Evolutionary conservation across 768 basidiomycete species (phyloP).

Genomic region (Asterophora lycoperdoides): DNA sequence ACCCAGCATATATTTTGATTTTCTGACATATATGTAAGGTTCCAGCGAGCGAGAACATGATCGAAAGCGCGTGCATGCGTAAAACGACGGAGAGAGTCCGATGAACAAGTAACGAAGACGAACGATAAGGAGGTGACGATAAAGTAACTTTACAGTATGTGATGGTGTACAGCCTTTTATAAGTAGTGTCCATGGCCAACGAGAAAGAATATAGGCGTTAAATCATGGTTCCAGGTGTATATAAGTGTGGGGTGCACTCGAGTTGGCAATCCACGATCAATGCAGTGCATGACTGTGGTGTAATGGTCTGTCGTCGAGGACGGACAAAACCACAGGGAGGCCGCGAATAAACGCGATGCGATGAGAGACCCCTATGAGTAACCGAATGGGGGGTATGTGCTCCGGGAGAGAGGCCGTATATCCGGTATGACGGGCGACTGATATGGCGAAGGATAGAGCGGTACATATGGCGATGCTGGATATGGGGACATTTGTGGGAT

Average conservation of each 20-base stretch:
- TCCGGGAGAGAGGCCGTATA: conserved; percentile 8
- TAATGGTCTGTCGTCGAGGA: not conserved
- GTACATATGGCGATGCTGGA: conserved; percentile 14
- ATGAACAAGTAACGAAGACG: too few species aligned
- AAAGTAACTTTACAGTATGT: conserved; percentile 1
- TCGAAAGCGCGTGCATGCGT: not conserved
- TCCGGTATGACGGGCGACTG: conserved; percentile 11
- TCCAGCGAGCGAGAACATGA: not conserved
- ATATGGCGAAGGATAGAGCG: conserved; percentile 12
- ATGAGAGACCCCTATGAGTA: conserved; percentile 1
- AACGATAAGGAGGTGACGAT: too few species aligned
- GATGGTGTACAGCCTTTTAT: too few species aligned
- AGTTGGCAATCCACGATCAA: not conserved
- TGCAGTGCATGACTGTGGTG: not conserved
- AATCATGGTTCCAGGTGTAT: not conserved
- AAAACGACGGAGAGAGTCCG: too few species aligned
- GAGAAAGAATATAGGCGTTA: not conserved
- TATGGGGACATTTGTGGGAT: conserved; percentile 6
- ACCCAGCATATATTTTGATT: not conserved
- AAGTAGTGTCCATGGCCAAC: too few species aligned
- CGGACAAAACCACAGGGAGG: not conserved
- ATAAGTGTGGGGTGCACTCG: not conserved
- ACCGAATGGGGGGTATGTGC: conserved; percentile 1
- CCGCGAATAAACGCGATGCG: not conserved
- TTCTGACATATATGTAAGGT: not conserved